Percentiles rank a stretch among this genome's conserved stretches.
Evolutionary conservation across 306 rosid genomes (phyloP).

Genomic region (Vicia villosa): DNA sequence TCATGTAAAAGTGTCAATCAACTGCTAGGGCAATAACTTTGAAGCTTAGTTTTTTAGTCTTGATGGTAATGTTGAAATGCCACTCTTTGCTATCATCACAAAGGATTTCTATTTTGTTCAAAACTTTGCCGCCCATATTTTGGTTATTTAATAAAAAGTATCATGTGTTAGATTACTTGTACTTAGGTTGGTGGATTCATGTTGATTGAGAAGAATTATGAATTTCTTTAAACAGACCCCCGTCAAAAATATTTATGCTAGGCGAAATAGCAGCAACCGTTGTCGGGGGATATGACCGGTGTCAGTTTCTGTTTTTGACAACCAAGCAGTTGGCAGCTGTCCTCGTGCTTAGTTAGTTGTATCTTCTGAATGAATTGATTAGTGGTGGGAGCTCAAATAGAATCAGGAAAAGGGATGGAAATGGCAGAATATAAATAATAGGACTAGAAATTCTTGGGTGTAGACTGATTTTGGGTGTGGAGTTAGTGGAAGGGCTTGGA

Average conservation of each 20-base stretch:
- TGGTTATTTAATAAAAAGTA: slow-evolving; percentile 11
- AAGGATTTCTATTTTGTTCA: slow-evolving; percentile 17
- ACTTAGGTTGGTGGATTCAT: slow-evolving; percentile 23
- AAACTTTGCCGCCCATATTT: slow-evolving; percentile 3
- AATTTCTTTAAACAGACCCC: background rate
- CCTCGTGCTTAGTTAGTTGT: background rate
- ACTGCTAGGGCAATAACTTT: slow-evolving; percentile 8
- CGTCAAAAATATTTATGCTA: background rate
- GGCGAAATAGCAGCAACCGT: background rate
- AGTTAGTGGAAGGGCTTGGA: slow-evolving; percentile 6
- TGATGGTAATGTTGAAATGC: slow-evolving; percentile 1
- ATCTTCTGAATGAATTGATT: background rate
- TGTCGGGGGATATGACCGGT: background rate
- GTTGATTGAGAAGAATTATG: slow-evolving; percentile 15
- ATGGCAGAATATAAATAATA: slow-evolving; percentile 1
- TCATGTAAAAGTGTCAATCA: slow-evolving; percentile 20
- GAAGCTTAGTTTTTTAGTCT: slow-evolving; percentile 27
- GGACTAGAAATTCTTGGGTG: slow-evolving; percentile 16
- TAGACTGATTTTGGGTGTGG: slow-evolving; percentile 1
- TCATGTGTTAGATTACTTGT: slow-evolving; percentile 22
- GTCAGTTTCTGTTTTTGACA: slow-evolving; percentile 5
- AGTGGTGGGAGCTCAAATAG: slow-evolving; percentile 19
- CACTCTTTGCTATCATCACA: background rate
- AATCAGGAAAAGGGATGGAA: slow-evolving; percentile 18
- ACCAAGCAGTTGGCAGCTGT: background rate